Evolutionary conservation across 805 yeast genomes (phyloP).

Genomic region (Metschnikowia drakensbergensis): DNA sequence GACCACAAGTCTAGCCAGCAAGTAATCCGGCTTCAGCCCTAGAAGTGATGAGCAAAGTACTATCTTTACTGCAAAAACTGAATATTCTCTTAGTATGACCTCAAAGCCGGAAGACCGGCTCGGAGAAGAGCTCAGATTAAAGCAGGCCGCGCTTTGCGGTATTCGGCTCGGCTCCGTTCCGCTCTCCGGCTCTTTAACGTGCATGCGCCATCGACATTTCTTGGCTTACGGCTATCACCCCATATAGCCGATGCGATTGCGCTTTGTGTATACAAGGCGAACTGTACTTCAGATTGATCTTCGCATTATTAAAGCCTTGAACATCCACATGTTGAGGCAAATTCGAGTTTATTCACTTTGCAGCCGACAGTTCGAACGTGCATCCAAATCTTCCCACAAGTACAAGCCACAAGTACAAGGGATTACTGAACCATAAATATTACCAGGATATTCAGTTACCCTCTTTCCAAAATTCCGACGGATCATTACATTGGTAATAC

Average conservation of each 20-base stretch:
- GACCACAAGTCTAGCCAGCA: background rate
- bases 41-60: background rate
- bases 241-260: background rate
- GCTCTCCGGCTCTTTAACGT: background rate
- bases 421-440: background rate
- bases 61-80: too few relatives aligned
- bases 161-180: background rate
- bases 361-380: background rate
- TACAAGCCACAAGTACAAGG: background rate
- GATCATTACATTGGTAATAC: background rate
- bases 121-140: background rate
- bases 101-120: background rate
- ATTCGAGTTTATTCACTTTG: background rate
- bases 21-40: background rate
- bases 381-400: background rate
- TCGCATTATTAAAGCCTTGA: background rate
- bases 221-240: background rate
- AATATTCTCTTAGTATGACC: too few relatives aligned
- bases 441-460: background rate
- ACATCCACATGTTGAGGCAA: background rate
- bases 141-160: background rate
- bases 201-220: background rate
- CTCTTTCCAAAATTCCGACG: background rate
- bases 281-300: background rate
- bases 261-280: background rate